Percentiles rank a stretch among this genome's conserved stretches.
Evolutionary conservation across 305 asterid genomes (phyloP).

Genomic region (Fraxinus sp.): DNA sequence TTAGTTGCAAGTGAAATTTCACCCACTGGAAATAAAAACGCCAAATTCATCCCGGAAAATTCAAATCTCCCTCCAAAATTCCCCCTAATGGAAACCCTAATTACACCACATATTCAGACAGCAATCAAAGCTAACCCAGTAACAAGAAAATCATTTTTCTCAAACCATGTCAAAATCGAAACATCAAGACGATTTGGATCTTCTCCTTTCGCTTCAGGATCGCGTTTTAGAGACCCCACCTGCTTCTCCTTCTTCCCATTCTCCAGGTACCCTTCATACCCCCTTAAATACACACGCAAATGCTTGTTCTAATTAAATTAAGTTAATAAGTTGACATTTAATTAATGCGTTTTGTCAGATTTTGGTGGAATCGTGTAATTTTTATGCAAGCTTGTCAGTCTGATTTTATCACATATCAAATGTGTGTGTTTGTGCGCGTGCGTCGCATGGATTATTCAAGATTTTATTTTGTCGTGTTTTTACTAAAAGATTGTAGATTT

Average conservation of each 20-base stretch:
- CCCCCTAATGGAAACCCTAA: conserved; percentile 15
- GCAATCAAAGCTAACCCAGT: neutral
- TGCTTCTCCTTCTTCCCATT: conserved; percentile 57
- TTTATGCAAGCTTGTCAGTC: neutral
- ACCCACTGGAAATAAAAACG: conserved; percentile 17
- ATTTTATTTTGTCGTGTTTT: neutral
- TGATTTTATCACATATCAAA: neutral
- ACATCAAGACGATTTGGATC: conserved; percentile 81
- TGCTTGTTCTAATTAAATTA: neutral
- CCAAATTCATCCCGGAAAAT: conserved; percentile 16
- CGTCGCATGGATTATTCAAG: neutral
- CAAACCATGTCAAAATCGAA: conserved; percentile 43
- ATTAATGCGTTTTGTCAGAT: neutral
- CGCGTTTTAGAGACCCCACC: conserved; percentile 89
- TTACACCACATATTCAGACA: neutral
- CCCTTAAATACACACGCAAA: neutral
- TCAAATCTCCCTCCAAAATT: conserved; percentile 18
- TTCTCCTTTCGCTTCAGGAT: conserved; percentile 84
- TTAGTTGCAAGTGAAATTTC: neutral
- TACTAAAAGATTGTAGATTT: neutral
- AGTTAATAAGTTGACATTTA: neutral
- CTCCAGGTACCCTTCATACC: conserved; percentile 20
- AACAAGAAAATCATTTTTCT: conserved; percentile 14
- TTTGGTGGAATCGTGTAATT: neutral
- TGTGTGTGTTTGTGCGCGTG: neutral